Percentiles rank a stretch among this genome's conserved stretches.
These are phyloP conservation scores for Clitoria ternatea DNA, from an alignment of 306 rosid genomes.

Conservation along the genomic window DNA sequence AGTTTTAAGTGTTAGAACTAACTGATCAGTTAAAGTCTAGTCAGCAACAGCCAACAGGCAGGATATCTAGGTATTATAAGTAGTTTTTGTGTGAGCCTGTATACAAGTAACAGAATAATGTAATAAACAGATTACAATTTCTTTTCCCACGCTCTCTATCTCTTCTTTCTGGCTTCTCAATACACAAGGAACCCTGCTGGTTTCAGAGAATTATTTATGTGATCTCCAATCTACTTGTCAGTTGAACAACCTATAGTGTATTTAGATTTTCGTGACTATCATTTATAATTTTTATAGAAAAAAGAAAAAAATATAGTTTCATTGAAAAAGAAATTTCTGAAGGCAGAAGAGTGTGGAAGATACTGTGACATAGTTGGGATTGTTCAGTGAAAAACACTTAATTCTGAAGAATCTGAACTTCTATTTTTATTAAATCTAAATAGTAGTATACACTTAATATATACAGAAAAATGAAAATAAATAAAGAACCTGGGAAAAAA, in stretches of 20 bases:
- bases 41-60: too few species aligned
- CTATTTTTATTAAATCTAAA: background rate
- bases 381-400: background rate
- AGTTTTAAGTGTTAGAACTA: too few species aligned
- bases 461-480: background rate
- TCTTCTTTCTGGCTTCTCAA: too few species aligned
- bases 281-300: background rate
- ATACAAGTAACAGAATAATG: too few species aligned
- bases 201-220: background rate
- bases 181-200: too few species aligned
- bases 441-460: background rate
- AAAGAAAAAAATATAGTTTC: background rate
- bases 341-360: background rate
- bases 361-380: background rate
- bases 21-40: too few species aligned
- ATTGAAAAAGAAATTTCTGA: background rate
- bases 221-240: background rate
- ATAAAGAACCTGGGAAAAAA: background rate
- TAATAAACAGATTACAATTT: too few species aligned
- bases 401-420: background rate
- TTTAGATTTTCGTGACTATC: background rate
- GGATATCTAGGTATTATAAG: too few species aligned
- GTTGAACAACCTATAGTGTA: background rate
- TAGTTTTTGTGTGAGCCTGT: too few species aligned
- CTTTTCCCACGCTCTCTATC: too few species aligned